Evolutionary conservation across 768 basidiomycete species (phyloP), one percentile per base, ranked within the genome.

Genomic region (Mycena filopes): DNA sequence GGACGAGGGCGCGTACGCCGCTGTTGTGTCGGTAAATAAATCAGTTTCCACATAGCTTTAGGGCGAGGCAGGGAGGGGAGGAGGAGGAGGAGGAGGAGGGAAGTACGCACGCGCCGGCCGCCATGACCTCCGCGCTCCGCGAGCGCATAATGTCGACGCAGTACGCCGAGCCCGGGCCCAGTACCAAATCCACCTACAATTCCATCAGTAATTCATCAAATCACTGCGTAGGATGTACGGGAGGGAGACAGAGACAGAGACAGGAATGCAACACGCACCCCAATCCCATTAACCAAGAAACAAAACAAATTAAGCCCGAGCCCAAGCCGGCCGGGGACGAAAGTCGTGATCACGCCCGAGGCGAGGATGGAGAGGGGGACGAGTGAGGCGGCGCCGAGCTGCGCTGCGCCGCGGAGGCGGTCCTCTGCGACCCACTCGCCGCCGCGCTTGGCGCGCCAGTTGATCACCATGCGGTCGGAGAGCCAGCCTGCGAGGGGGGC

Each of bases 71-170:
- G n/a, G n/a, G n/a, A n/a, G n/a, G n/a, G n/a, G n/a, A n/a, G n/a
- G n/a, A n/a, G n/a, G n/a, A n/a, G n/a, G n/a, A n/a, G n/a, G n/a
- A n/a, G n/a, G n/a, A n/a, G 45, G 13, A n/a, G n/a, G 20, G 25
- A 16, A 46, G 54, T 48, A 80, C 85, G 31, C 56, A 90, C 90
- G 76, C 77, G 56, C 77, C 79, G 0, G 85, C 88, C 4, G 88
- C 89, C 74, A 84, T 81, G n/a, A 82, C 80, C 70, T 92, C 89
- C 3, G 90, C 88, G 66, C 90, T 90, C 23, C 82, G 81, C 28
- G 79, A 71, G 38, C 86, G 89, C 75, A 91, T 66, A 15, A 90
- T 74, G 65, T 92, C 91, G 6, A 91, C 83, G 29, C 77, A 75
- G 66, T 90, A 91, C 6, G 89, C 80, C 12, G 84, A 80, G 20